These are phyloP conservation scores for Hygrophorus russula DNA, from an alignment of 768 basidiomycete species.

Conservation along the genomic window DNA sequence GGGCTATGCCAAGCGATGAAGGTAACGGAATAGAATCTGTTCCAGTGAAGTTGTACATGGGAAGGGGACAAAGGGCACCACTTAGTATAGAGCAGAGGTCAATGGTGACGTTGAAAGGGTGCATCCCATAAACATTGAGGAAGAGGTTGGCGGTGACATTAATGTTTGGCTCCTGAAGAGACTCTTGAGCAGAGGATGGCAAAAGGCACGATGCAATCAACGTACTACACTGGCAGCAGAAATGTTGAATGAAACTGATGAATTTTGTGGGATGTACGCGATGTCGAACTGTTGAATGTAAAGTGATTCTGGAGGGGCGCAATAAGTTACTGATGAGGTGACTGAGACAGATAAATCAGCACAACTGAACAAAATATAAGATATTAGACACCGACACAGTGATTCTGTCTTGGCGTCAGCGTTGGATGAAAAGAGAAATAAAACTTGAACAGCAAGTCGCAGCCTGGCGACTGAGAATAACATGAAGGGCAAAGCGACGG, in stretches of 20 bases:
- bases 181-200: conserved; percentile 4
- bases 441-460: conserved; percentile 43
- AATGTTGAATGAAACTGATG: conserved; percentile 75
- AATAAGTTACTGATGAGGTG: conserved; percentile 84
- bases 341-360: conserved; percentile 33
- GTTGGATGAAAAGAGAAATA: conserved; percentile 24
- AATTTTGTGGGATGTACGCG: conserved; percentile 55
- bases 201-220: conserved; percentile 12
- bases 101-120: conserved; percentile 73
- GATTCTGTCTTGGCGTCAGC: conserved; percentile 40
- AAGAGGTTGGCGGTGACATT: conserved; percentile 76
- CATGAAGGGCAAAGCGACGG: conserved; percentile 27
- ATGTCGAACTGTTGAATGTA: conserved; percentile 73
- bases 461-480: conserved; percentile 61
- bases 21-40: conserved; percentile 60
- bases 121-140: conserved; percentile 81
- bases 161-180: conserved; percentile 51
- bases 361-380: not conserved
- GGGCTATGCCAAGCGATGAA: conserved; percentile 39
- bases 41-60: conserved; percentile 81
- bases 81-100: conserved; percentile 71
- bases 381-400: conserved; percentile 39
- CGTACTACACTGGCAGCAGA: conserved; percentile 79
- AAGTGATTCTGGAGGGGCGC: conserved; percentile 66
- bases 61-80: conserved; percentile 78